A percentile compares a stretch with the other conserved stretches of the same genome.
These are phyloP conservation scores for Penicillium atrosanguineum DNA, from an alignment of 495 filamentous ascomycete species.

Conservation along the genomic window DNA sequence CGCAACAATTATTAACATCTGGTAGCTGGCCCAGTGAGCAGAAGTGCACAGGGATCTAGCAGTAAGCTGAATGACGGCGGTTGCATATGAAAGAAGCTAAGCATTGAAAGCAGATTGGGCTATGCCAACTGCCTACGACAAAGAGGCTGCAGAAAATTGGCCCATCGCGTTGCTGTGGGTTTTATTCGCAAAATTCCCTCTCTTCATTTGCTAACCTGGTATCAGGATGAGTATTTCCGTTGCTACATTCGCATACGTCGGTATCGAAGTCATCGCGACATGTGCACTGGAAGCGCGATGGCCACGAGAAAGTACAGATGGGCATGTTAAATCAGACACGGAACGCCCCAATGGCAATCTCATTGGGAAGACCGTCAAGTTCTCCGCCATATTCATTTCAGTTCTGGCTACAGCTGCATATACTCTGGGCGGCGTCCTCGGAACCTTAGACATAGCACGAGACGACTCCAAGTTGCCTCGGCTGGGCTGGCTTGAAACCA, in stretches of 20 bases:
- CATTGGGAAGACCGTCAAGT: slow-evolving; percentile 23
- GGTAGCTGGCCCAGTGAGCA: not conserved
- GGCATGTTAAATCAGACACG: not conserved
- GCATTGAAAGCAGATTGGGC: slow-evolving; percentile 8
- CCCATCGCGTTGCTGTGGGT: slow-evolving; percentile 31
- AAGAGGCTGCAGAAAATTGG: slow-evolving; percentile 24
- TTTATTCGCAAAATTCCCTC: slow-evolving; percentile 4
- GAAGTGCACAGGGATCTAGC: not conserved
- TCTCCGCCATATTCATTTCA: slow-evolving; percentile 34
- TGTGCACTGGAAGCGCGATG: slow-evolving; percentile 45
- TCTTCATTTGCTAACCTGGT: not conserved
- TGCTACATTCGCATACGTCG: slow-evolving; percentile 43
- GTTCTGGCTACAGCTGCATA: slow-evolving; percentile 16
- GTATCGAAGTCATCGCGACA: slow-evolving; percentile 43
- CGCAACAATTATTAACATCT: not conserved
- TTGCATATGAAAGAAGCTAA: not conserved
- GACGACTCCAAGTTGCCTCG: slow-evolving; percentile 32
- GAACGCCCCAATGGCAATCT: slow-evolving; percentile 4
- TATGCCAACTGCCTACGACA: slow-evolving; percentile 17
- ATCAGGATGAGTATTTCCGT: slow-evolving; percentile 41
- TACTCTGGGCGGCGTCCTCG: slow-evolving; percentile 19
- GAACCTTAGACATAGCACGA: slow-evolving; percentile 39
- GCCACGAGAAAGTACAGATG: not conserved
- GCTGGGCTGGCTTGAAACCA: slow-evolving; percentile 18
- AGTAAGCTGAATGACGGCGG: not conserved